These are phyloP conservation scores for Hansenula lynferdii DNA, from an alignment of 1,139 yeast species.

Conservation along the genomic window DNA sequence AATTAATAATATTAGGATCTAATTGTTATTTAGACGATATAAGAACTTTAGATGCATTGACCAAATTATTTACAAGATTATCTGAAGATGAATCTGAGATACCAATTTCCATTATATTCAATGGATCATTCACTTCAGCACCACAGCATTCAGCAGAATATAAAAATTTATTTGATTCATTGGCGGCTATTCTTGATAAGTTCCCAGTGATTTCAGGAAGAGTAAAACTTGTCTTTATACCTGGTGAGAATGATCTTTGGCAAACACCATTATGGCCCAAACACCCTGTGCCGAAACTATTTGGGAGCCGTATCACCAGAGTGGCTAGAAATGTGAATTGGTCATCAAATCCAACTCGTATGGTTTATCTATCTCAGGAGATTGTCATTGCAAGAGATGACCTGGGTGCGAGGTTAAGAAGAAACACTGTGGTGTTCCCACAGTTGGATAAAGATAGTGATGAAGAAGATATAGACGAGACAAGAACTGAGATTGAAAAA, in stretches of 20 bases:
- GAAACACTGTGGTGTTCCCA: constrained; percentile 60
- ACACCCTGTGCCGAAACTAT: constrained; percentile 60
- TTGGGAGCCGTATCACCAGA: constrained; percentile 62
- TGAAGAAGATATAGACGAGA: constrained; percentile 13
- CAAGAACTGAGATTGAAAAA: constrained; percentile 21
- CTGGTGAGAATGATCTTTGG: constrained; percentile 96
- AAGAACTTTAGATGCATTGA: constrained; percentile 53
- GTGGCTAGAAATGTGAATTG: constrained; percentile 62
- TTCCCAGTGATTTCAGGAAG: constrained; percentile 39
- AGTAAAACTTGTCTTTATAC: constrained; percentile 61
- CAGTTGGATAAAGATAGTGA: constrained; percentile 10
- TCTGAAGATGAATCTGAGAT: constrained; percentile 34
- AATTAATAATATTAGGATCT: constrained; percentile 67
- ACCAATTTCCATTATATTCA: constrained; percentile 57
- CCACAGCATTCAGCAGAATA: constrained; percentile 56
- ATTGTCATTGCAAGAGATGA: constrained; percentile 73
- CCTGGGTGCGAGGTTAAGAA: constrained; percentile 59
- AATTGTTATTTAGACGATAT: constrained; percentile 63
- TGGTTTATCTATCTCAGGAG: constrained; percentile 81
- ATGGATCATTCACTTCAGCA: constrained; percentile 66
- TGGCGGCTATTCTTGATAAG: constrained; percentile 51
- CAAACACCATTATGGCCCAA: constrained; percentile 74
- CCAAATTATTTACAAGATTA: constrained; percentile 49
- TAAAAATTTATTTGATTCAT: constrained; percentile 66
- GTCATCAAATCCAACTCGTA: constrained; percentile 73